phyloP scores from a whole-genome alignment of 768 basidiomycete genomes.

The Boletus tomentosulus region DNA sequence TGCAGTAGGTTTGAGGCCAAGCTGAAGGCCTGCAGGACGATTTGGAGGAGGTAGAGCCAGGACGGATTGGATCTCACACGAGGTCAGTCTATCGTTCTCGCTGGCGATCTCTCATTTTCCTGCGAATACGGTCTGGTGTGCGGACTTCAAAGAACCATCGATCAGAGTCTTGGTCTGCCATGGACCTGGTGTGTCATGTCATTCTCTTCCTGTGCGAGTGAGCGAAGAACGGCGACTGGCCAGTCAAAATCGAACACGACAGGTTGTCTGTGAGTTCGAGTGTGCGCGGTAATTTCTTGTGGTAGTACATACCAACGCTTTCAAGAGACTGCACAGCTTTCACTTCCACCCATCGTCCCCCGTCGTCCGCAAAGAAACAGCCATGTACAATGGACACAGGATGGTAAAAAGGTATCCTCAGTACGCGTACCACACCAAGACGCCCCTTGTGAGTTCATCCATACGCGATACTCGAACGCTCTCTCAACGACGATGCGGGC shows the following conservation, averaged over 20 bases:
- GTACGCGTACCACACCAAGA: constrained; percentile 60
- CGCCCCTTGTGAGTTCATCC: constrained; percentile 47
- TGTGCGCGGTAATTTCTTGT: no score
- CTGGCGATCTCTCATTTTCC: constrained; percentile 52
- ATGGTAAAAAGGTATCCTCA: constrained; percentile 59
- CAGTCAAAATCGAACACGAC: constrained; percentile 97
- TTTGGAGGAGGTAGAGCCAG: no score
- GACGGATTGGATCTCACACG: constrained; percentile 52
- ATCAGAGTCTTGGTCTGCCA: constrained; percentile 95
- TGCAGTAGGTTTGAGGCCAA: no score
- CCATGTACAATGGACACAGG: constrained; percentile 77
- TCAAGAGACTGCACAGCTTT: no score
- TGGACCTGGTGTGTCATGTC: constrained; percentile 51
- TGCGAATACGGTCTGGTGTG: constrained; percentile 68
- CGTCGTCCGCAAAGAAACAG: constrained; percentile 12
- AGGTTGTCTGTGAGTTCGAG: no score
- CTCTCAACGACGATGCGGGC: constrained; percentile 58
- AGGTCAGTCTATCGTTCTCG: constrained; percentile 91
- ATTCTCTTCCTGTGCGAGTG: neutral
- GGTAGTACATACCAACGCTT: no score
- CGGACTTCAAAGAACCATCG: constrained; percentile 90
- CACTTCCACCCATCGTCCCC: no score
- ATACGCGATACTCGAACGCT: neutral
- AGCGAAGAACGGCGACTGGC: constrained; percentile 36
- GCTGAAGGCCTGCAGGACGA: no score